These are phyloP conservation scores for Alternaria ventricosa DNA, from an alignment of 2,329 filamentous ascomycete species.

Conservation along the genomic window DNA sequence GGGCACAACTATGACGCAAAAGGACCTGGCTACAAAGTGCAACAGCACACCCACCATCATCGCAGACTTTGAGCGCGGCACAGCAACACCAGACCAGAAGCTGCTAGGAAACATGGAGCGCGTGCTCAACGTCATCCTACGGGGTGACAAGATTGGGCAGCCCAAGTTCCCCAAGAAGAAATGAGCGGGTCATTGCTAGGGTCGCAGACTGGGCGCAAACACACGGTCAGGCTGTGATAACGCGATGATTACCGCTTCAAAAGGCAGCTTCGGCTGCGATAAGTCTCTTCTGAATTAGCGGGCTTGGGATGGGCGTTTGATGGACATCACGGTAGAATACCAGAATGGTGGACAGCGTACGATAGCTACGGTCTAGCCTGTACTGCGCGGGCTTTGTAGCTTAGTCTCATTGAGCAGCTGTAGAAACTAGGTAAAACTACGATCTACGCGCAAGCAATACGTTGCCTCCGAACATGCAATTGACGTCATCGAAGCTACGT, in stretches of 20 bases:
- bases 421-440: constrained; percentile 13
- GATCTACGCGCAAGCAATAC: constrained; percentile 3
- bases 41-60: constrained; percentile 83
- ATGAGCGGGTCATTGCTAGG: constrained; percentile 49
- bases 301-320: constrained; percentile 32
- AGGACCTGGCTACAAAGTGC: constrained; percentile 82
- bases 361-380: constrained; percentile 4
- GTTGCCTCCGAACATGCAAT: neutral
- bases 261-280: constrained; percentile 2
- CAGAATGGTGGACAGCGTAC: constrained; percentile 3
- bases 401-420: constrained; percentile 2
- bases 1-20: constrained; percentile 80
- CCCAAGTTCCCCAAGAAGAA: constrained; percentile 74
- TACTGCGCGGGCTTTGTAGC: neutral
- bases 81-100: constrained; percentile 82
- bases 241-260: neutral
- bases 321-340: constrained; percentile 26
- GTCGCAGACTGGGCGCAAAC: neutral
- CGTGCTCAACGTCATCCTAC: constrained; percentile 85
- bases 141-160: constrained; percentile 83
- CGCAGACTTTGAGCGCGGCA: constrained; percentile 84
- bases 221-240: neutral
- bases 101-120: constrained; percentile 79
- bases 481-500: neutral
- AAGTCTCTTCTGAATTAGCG: constrained; percentile 33